These are phyloP conservation scores for Pseudozyma hubeiensis DNA, from an alignment of 1,284 basidiomycete genomes.

Conservation along the genomic window DNA sequence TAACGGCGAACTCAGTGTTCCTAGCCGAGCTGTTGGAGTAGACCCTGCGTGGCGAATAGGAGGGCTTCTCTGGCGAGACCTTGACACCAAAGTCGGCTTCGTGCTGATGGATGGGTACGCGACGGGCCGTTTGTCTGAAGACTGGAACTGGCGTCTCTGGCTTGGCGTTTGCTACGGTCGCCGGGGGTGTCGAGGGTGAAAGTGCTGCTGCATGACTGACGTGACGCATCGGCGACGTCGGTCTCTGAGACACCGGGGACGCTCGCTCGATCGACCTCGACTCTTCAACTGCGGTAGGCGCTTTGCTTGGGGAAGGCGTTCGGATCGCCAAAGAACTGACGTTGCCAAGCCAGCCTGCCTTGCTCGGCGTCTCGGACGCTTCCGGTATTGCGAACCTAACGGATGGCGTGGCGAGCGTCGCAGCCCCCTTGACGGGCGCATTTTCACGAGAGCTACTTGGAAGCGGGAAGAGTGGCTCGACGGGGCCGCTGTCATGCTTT, in stretches of 20 bases:
- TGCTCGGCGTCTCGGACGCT: constrained; percentile 6
- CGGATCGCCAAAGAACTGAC: constrained; percentile 1
- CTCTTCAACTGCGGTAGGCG: background rate
- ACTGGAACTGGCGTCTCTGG: constrained; percentile 31
- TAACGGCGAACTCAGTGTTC: constrained; percentile 21
- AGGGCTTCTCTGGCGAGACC: constrained; percentile 36
- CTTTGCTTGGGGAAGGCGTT: constrained; percentile 8
- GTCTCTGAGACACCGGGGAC: background rate
- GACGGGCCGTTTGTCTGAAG: constrained; percentile 47
- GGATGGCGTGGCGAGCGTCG: constrained; percentile 17
- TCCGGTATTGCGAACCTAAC: constrained; percentile 20
- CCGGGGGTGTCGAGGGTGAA: constrained; percentile 13
- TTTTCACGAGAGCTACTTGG: background rate
- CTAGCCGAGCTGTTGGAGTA: constrained; percentile 41
- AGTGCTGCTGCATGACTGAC: background rate
- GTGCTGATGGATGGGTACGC: constrained; percentile 47
- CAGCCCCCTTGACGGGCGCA: constrained; percentile 5
- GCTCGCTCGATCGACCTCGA: background rate
- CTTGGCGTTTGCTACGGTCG: constrained; percentile 2
- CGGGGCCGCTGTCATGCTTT: background rate
- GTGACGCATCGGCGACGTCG: constrained; percentile 6
- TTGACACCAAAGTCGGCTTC: constrained; percentile 52
- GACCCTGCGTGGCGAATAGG: constrained; percentile 30
- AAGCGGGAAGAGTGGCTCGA: background rate
- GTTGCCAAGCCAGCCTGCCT: background rate